Evolutionary conservation across 2,329 filamentous ascomycete species (phyloP).

Genomic region (Aspergillus ochraceoroseus): DNA sequence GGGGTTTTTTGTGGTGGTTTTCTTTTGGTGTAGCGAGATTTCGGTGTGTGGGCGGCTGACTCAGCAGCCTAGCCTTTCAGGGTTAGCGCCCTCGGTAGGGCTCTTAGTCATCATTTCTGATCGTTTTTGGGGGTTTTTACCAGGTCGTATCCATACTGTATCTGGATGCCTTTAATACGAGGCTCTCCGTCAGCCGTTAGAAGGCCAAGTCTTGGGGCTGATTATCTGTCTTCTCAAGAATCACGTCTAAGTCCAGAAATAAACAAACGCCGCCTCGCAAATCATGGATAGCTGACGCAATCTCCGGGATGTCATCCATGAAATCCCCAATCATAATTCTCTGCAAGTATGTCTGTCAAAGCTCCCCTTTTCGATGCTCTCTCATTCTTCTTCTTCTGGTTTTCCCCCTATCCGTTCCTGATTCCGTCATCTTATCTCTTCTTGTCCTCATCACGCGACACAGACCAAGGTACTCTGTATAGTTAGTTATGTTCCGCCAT

Average conservation of each 20-base stretch:
- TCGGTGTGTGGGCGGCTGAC: constrained; percentile 38
- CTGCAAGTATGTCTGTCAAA: neutral
- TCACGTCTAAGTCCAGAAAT: too few species aligned
- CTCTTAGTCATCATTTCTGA: constrained; percentile 22
- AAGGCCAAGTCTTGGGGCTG: too few species aligned
- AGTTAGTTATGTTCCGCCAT: too few species aligned
- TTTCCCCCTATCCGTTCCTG: too few species aligned
- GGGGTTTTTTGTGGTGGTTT: constrained; percentile 37
- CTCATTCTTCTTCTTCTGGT: constrained; percentile 1
- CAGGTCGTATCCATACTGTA: too few species aligned
- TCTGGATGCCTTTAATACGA: too few species aligned
- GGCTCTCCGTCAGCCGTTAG: too few species aligned
- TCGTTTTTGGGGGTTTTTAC: too few species aligned
- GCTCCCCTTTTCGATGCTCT: neutral
- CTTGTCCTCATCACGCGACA: constrained; percentile 10
- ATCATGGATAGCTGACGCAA: constrained; percentile 10
- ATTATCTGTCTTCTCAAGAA: too few species aligned
- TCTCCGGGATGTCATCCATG: neutral
- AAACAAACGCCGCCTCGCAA: neutral
- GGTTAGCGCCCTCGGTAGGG: constrained; percentile 25
- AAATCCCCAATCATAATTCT: constrained; percentile 3
- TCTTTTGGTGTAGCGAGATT: constrained; percentile 42
- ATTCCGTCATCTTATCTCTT: neutral
- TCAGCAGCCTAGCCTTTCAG: constrained; percentile 32
- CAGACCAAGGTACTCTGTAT: neutral